Conservation (phyloP, 2,329 filamentous ascomycete genomes). For the Diaporthe caulivora region DNA sequence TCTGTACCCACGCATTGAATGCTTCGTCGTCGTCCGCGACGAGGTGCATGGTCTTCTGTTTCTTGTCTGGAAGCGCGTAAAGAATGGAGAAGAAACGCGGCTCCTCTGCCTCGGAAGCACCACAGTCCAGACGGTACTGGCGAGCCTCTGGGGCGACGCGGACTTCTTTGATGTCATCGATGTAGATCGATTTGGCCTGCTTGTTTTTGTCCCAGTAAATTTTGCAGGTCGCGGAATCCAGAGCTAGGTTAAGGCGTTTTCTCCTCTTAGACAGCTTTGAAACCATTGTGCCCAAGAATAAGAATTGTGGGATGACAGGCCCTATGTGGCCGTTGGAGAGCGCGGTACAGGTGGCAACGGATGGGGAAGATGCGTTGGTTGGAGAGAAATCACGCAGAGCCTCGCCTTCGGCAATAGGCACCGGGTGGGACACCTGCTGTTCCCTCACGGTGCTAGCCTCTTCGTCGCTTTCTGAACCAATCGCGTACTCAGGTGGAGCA, state of each 20-base stretch:
- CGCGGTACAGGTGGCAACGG: conserved; percentile 55
- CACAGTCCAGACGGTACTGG: conserved; percentile 89
- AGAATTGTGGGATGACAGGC: conserved; percentile 80
- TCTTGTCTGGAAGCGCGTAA: conserved; percentile 83
- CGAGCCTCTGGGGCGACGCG: conserved; percentile 85
- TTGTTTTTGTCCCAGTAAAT: conserved; percentile 88
- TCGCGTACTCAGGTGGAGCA: conserved; percentile 64
- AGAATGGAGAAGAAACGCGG: conserved; percentile 89
- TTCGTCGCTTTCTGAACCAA: conserved; percentile 65
- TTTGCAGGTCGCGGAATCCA: conserved; percentile 87
- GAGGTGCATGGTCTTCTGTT: conserved; percentile 89
- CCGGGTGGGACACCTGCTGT: conserved; percentile 59
- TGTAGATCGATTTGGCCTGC: conserved; percentile 87
- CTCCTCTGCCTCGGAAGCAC: conserved; percentile 75
- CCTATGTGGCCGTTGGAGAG: conserved; percentile 62
- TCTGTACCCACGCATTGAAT: conserved; percentile 84
- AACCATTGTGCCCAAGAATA: conserved; percentile 83
- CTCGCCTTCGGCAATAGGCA: conserved; percentile 58
- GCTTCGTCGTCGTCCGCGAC: conserved; percentile 81
- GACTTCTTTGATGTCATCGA: conserved; percentile 95
- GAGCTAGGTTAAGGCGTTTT: conserved; percentile 77
- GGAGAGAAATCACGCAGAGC: conserved; percentile 60
- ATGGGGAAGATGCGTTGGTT: conserved; percentile 58
- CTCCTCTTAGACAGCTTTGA: conserved; percentile 87
- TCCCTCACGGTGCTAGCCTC: conserved; percentile 66